phyloP scores from a whole-genome alignment of 108 stramenopile genomes.

The Licmophora abbreviata region DNA sequence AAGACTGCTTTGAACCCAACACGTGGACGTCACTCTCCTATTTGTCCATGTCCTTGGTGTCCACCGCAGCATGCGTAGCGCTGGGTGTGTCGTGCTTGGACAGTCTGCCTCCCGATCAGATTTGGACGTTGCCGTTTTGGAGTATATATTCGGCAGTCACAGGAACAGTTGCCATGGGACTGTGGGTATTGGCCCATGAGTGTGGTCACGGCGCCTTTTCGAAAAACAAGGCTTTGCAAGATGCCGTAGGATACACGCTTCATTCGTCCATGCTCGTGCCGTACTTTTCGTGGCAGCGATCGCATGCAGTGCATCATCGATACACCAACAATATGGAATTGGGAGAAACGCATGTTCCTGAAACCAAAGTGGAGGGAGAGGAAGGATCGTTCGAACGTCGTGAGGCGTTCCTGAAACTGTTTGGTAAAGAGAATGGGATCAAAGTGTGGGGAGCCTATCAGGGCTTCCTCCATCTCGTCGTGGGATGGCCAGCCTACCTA shows the following conservation, averaged over 20 bases:
- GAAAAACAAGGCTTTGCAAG: conserved; percentile 79
- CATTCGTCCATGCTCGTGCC: conserved; percentile 95
- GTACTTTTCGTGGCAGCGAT: conserved; percentile 90
- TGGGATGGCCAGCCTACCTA: conserved; percentile 84
- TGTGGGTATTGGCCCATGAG: conserved; percentile 98
- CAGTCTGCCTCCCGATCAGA: conserved; percentile 50
- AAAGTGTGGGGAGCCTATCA: conserved; percentile 60
- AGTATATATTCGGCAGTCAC: conserved; percentile 62
- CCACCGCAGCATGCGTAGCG: conserved; percentile 65
- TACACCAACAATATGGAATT: conserved; percentile 94
- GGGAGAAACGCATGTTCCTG: conserved; percentile 90
- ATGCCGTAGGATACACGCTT: conserved; percentile 82
- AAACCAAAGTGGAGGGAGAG: conserved; percentile 17
- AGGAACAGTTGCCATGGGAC: conserved; percentile 89
- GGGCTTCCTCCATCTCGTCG: conserved; percentile 63
- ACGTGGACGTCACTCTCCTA: conserved; percentile 65
- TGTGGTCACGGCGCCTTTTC: conserved; percentile 97
- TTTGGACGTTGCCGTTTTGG: conserved; percentile 66
- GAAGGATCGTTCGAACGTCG: conserved; percentile 39
- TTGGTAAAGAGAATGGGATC: conserved; percentile 54
- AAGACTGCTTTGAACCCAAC: conserved; percentile 87
- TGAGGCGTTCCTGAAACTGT: conserved; percentile 26
- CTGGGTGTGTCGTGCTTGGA: conserved; percentile 49
- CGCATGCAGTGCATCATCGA: conserved; percentile 94
- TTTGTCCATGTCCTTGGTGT: conserved; percentile 58